phyloP scores from a whole-genome alignment of 1,284 basidiomycete species.

The Sporisorium graminicola region DNA sequence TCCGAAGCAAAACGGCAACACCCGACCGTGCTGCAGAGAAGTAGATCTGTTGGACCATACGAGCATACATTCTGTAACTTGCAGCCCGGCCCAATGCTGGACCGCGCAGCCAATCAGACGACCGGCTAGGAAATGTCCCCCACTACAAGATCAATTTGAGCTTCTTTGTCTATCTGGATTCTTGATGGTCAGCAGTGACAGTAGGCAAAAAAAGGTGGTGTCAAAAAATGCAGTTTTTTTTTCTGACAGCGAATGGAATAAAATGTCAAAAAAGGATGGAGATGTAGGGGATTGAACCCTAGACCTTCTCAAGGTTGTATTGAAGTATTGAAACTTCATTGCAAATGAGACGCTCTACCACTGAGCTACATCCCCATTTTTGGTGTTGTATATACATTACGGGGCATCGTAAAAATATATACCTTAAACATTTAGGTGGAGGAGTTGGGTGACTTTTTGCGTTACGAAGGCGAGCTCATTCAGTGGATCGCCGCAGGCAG shows the following conservation, averaged over 20 bases:
- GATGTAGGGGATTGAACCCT: constrained; percentile 50
- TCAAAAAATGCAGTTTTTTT: too few species aligned
- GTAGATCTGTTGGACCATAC: not conserved
- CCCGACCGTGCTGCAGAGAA: not conserved
- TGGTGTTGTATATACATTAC: not conserved
- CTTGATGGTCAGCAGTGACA: too few species aligned
- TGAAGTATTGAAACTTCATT: constrained; percentile 1
- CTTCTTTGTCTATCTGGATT: too few species aligned
- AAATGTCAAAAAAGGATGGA: constrained; percentile 31
- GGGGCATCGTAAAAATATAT: not conserved
- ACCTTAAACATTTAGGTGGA: too few species aligned
- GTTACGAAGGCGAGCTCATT: too few species aligned
- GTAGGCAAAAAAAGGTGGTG: too few species aligned
- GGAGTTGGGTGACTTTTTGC: too few species aligned
- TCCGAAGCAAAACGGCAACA: not conserved
- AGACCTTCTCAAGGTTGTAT: constrained; percentile 40
- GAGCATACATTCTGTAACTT: not conserved
- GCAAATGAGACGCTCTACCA: constrained; percentile 54
- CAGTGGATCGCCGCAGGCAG: not conserved
- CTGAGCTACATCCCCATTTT: constrained; percentile 31
- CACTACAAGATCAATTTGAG: too few species aligned
- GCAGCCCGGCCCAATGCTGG: too few species aligned
- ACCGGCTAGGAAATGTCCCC: too few species aligned
- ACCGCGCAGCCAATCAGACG: not conserved
- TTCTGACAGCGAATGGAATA: too few species aligned